phyloP scores from a whole-genome alignment of 768 basidiomycete species.

The Glaciozyma antarctica region DNA sequence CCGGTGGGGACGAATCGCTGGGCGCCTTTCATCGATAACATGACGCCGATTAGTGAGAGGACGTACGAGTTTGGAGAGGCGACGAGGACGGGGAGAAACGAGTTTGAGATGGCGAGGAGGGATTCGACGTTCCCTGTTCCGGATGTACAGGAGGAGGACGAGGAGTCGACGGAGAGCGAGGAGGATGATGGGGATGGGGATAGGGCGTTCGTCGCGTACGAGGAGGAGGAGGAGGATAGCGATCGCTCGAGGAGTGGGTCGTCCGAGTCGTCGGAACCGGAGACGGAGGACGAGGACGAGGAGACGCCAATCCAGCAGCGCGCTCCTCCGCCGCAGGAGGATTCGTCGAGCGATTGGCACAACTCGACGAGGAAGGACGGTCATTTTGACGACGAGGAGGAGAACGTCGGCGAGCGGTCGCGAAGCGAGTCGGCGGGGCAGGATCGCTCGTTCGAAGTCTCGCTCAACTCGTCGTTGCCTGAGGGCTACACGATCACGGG shows the following conservation, averaged over 20 bases:
- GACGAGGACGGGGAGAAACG: conserved; percentile 1
- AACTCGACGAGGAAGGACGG: conserved; percentile 8
- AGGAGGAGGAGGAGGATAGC: conserved; percentile 37
- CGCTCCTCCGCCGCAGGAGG: neutral
- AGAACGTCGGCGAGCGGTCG: neutral
- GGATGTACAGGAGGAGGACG: conserved; percentile 33
- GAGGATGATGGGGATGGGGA: conserved; percentile 14
- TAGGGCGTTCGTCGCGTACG: conserved; percentile 29
- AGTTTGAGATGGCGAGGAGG: conserved; percentile 10
- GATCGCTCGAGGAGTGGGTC: conserved; percentile 8
- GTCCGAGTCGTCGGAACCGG: conserved; percentile 1
- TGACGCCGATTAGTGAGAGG: conserved; percentile 96
- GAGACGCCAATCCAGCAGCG: neutral
- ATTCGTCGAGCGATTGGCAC: conserved; percentile 4
- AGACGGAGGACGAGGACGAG: conserved; percentile 11
- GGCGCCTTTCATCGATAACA: conserved; percentile 58
- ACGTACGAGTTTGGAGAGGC: conserved; percentile 65
- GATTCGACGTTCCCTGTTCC: conserved; percentile 1
- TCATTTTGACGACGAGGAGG: conserved; percentile 2
- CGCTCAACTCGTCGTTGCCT: conserved; percentile 25
- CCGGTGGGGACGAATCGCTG: conserved; percentile 26
- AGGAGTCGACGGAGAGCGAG: conserved; percentile 13
- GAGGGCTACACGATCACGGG: conserved; percentile 40
- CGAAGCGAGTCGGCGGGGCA: conserved; percentile 24
- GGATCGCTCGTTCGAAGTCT: conserved; percentile 22